Conservation (phyloP, 1,139 yeast species). For the Taphrina confusa region DNA sequence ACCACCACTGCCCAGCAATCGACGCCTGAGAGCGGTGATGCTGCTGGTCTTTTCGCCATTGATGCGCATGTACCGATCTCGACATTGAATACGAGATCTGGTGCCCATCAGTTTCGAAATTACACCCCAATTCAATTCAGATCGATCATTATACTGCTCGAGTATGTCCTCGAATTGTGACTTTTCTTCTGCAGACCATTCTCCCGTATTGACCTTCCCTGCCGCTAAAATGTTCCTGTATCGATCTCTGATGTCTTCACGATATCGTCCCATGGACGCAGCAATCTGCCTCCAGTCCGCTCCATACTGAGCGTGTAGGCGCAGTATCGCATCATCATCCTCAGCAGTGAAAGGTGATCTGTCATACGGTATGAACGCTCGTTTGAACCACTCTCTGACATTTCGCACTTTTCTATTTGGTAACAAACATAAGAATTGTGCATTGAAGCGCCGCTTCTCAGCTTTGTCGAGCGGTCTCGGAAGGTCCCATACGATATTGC, state of each 20-base stretch:
- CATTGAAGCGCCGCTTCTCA: constrained; percentile 6
- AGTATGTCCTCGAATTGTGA: not conserved
- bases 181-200: constrained; percentile 13
- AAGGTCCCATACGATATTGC: constrained; percentile 12
- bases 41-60: constrained; percentile 4
- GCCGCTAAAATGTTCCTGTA: constrained; percentile 13
- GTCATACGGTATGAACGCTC: constrained; percentile 11
- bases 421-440: constrained; percentile 9
- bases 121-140: constrained; percentile 11
- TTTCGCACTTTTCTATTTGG: constrained; percentile 10
- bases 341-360: constrained; percentile 15
- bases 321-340: constrained; percentile 10
- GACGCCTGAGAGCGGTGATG: not conserved
- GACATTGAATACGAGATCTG: constrained; percentile 14
- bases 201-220: not conserved
- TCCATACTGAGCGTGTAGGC: constrained; percentile 3
- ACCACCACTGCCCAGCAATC: no score
- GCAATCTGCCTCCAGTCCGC: constrained; percentile 28
- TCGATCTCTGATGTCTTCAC: constrained; percentile 18
- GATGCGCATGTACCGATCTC: constrained; percentile 1
- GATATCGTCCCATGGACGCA: not conserved
- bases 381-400: constrained; percentile 9
- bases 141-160: not conserved
- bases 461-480: not conserved
- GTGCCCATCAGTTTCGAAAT: constrained; percentile 14